Base-by-base conservation (phyloP, 164 flowering plant genomes). In the Cinnamomum chago region DNA sequence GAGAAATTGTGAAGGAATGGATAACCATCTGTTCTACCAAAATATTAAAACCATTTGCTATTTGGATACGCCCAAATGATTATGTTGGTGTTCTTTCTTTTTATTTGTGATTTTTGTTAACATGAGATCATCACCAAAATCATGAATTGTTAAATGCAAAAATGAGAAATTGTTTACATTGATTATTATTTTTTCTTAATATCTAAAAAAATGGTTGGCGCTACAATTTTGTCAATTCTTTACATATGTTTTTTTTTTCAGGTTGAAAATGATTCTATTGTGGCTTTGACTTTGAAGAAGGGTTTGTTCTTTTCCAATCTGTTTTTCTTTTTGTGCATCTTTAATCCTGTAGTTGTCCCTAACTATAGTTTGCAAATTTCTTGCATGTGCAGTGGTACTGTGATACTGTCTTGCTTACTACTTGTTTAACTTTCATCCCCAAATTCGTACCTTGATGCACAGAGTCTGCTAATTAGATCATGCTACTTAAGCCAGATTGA, bases 251-350 rank as follows among this genome's bases (percentile, higher is more conserved):
- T 71, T n/a, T 67, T 55, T 68, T 82, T 85, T 70, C 91, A 92
- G 99, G 97, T 96, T 72, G 98, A 96, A 79, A 93, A 96, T 83
- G 99, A 96, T 85, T 92, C 87, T 81, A 87, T 92, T 73, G 95
- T 96, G 81, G 99, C 98, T 20, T 84, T 92, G 80, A 88, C 97
- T 23, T 77, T 93, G 84, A 87, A 93, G 81, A 91, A 89, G 91
- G 98, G 99, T 94, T 71, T 27, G 71, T 3, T 65, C 72, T 72
- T 14, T 15, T 55, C 47, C 30, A 71, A 0, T n/a, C 20, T 71
- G 15, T 13, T 66, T 55, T 68, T 51, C 18, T 23, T 76, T 58
- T 30, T 6, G 7, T 55, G 2, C 25, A 47, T 47, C 5, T 67
- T 30, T 35, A 35, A 40, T 30, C 55, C 15, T 62, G 24, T 58